These are phyloP conservation scores for Cyberlindnera xishuangbannaensis DNA, from an alignment of 805 yeast species.

Conservation along the genomic window DNA sequence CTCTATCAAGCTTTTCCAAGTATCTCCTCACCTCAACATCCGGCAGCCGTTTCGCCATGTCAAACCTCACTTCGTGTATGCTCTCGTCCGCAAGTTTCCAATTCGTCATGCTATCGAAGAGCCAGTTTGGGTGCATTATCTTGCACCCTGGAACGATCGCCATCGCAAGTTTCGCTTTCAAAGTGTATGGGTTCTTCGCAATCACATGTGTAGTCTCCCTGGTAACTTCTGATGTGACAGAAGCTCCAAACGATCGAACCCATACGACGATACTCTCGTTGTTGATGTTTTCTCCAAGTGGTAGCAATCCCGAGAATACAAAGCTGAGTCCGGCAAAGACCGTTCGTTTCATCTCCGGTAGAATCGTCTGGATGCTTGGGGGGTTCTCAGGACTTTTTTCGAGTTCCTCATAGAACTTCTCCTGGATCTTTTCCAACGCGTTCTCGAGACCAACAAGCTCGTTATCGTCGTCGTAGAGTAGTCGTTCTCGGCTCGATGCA, in stretches of 20 bases:
- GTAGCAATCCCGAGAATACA: slow-evolving; percentile 85
- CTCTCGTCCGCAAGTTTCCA: slow-evolving; percentile 77
- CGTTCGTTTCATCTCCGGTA: slow-evolving; percentile 65
- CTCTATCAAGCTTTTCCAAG: slow-evolving; percentile 27
- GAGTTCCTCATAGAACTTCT: slow-evolving; percentile 50
- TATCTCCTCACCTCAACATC: slow-evolving; percentile 34
- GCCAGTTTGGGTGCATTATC: slow-evolving; percentile 90
- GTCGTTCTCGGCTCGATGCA: slow-evolving; percentile 26
- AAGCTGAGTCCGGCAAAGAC: slow-evolving; percentile 67
- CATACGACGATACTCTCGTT: slow-evolving; percentile 85
- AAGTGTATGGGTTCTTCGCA: slow-evolving; percentile 73
- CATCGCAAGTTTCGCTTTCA: slow-evolving; percentile 77
- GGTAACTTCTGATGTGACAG: slow-evolving; percentile 64
- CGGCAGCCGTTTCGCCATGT: slow-evolving; percentile 38
- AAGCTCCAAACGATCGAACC: slow-evolving; percentile 90
- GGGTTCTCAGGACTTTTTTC: slow-evolving; percentile 36
- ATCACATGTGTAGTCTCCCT: slow-evolving; percentile 83
- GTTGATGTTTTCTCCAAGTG: slow-evolving; percentile 67
- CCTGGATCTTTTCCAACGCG: slow-evolving; percentile 61
- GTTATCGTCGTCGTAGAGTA: slow-evolving; percentile 73
- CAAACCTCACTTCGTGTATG: slow-evolving; percentile 47
- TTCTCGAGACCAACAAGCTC: slow-evolving; percentile 62
- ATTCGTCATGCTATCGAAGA: slow-evolving; percentile 73
- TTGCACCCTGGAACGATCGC: slow-evolving; percentile 52
- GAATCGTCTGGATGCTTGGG: slow-evolving; percentile 64